These are phyloP conservation scores for Amanita fuliginea DNA, from an alignment of 768 basidiomycete species.

Conservation along the genomic window DNA sequence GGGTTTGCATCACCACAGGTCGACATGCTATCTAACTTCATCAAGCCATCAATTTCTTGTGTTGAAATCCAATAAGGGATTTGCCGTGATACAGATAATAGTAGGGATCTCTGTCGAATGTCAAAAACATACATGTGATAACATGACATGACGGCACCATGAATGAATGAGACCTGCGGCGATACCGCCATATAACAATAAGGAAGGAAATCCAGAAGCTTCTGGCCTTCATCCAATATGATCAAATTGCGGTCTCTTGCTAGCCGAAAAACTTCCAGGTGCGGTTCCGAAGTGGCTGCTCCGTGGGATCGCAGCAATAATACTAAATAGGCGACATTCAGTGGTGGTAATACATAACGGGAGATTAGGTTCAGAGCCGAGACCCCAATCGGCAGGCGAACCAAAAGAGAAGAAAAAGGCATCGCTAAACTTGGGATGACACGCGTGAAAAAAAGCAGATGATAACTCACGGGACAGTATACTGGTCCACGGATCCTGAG, in stretches of 20 bases:
- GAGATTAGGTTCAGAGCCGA: slow-evolving; percentile 4
- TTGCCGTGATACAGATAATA: slow-evolving; percentile 68
- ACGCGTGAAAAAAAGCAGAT: background rate
- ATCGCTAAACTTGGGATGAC: background rate
- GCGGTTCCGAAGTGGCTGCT: slow-evolving; percentile 50
- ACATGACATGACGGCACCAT: background rate
- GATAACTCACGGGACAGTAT: slow-evolving; percentile 46
- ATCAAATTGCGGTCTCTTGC: slow-evolving; percentile 64
- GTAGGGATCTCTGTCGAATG: slow-evolving; percentile 62
- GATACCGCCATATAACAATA: background rate
- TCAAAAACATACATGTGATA: background rate
- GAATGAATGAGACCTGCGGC: background rate
- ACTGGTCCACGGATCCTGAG: slow-evolving; percentile 54
- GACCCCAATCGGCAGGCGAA: too few relatives aligned
- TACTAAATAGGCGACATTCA: slow-evolving; percentile 29
- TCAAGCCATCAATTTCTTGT: slow-evolving; percentile 19
- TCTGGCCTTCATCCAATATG: slow-evolving; percentile 75
- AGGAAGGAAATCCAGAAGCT: background rate
- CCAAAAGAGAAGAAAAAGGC: background rate
- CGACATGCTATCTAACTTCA: slow-evolving; percentile 85
- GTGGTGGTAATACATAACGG: background rate
- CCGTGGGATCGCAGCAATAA: slow-evolving; percentile 84
- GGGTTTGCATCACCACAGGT: too few relatives aligned
- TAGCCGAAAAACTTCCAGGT: slow-evolving; percentile 60
- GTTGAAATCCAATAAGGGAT: slow-evolving; percentile 61